phyloP scores from a whole-genome alignment of 148 eudicot species.

The Rhododendron simsii region DNA sequence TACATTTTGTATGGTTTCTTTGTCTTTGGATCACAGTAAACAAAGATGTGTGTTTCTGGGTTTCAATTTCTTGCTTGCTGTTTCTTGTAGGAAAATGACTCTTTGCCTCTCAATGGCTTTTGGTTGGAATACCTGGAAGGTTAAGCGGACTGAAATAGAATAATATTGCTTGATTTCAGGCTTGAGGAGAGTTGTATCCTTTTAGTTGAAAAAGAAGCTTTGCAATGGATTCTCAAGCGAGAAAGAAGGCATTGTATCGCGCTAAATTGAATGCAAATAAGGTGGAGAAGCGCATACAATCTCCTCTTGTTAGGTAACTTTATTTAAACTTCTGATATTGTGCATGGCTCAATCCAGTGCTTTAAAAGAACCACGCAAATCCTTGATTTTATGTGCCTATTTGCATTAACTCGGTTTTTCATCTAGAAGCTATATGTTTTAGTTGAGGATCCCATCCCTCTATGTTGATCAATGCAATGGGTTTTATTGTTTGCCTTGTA shows the following conservation, averaged over 20 bases:
- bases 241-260: constrained; percentile 67
- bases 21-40: not conserved
- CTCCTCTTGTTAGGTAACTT: constrained; percentile 80
- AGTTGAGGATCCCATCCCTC: not conserved
- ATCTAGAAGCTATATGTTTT: not conserved
- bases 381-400: not conserved
- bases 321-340: not conserved
- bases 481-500: not conserved
- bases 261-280: constrained; percentile 64
- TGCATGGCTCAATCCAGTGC: not conserved
- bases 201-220: not conserved
- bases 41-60: not conserved
- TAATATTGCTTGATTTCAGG: not conserved
- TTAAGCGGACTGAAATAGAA: not conserved
- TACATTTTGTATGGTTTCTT: not conserved
- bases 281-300: constrained; percentile 69
- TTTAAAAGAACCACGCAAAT: not conserved
- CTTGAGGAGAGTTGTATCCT: not conserved
- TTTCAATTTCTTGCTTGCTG: not conserved
- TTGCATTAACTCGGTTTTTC: not conserved
- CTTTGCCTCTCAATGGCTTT: not conserved
- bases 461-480: not conserved
- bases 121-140: not conserved
- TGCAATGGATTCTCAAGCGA: constrained; percentile 73
- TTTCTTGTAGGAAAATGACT: not conserved